A percentile compares a stretch with the other conserved stretches of the same genome.
Conservation (phyloP, 495 filamentous ascomycete genomes). For the Neurospora sp. region DNA sequence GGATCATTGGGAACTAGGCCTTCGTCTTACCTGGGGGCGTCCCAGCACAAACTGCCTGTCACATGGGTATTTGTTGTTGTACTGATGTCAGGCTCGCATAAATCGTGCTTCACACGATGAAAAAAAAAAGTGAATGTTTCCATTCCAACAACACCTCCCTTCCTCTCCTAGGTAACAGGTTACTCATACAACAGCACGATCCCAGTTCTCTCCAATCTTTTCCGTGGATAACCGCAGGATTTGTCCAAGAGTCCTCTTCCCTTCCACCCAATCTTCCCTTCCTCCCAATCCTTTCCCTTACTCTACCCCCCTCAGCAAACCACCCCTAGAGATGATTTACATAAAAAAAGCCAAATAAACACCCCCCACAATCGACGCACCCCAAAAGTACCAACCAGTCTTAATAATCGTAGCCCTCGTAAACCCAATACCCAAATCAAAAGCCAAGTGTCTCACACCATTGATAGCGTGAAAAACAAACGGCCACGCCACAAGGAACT, state of each 20-base stretch:
- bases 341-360: constrained; percentile 44
- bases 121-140: not conserved
- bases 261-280: not conserved
- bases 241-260: not conserved
- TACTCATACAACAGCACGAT: not conserved
- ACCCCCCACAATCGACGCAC: constrained; percentile 51
- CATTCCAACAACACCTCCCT: not conserved
- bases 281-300: not conserved
- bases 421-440: constrained; percentile 67
- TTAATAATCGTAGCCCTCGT: constrained; percentile 59
- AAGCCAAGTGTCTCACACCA: constrained; percentile 80
- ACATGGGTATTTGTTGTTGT: not conserved
- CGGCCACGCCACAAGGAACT: constrained; percentile 64
- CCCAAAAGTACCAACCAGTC: constrained; percentile 68
- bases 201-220: not conserved
- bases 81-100: not conserved
- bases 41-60: too few relatives aligned
- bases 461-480: constrained; percentile 84
- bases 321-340: constrained; percentile 6
- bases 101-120: not conserved
- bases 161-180: not conserved
- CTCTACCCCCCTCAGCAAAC: not conserved
- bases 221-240: not conserved
- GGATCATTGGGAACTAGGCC: not conserved
- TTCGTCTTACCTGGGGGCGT: too few relatives aligned